phyloP scores from a whole-genome alignment of 108 stramenopile genomes.

The Conticribra weissflogii region DNA sequence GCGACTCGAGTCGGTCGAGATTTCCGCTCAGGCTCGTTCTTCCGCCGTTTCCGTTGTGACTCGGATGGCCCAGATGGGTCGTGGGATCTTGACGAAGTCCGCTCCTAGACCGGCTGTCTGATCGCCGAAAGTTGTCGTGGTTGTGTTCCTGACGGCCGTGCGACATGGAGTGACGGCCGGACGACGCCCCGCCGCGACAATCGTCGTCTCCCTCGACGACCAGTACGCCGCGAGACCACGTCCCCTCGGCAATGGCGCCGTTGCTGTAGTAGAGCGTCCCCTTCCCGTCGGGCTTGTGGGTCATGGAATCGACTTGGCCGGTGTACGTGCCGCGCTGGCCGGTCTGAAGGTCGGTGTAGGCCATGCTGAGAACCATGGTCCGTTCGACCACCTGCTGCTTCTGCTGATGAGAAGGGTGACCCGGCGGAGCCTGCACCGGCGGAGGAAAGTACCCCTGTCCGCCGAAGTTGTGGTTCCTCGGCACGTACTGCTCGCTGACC shows the following conservation, averaged over 20 bases:
- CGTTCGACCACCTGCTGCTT: conserved; percentile 8
- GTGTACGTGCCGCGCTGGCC: conserved; percentile 41
- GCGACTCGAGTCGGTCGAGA: conserved; percentile 26
- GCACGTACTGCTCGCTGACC: conserved; percentile 24
- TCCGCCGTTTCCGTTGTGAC: not conserved
- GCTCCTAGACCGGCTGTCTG: too few species aligned
- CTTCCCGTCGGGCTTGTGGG: conserved; percentile 46
- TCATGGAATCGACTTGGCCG: conserved; percentile 38
- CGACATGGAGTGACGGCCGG: too few species aligned
- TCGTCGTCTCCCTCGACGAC: too few species aligned
- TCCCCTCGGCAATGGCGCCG: conserved; percentile 41
- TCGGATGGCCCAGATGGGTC: not conserved
- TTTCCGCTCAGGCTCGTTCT: conserved; percentile 11
- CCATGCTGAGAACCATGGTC: conserved; percentile 45
- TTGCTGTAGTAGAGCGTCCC: conserved; percentile 43
- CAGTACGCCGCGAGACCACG: conserved; percentile 32
- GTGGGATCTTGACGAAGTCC: too few species aligned
- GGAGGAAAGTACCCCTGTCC: not conserved
- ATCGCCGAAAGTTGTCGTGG: not conserved
- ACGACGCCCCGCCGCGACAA: too few species aligned
- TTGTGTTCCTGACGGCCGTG: not conserved
- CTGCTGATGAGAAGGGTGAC: not conserved
- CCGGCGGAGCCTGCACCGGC: not conserved
- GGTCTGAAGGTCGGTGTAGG: conserved; percentile 29
- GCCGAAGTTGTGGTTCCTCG: not conserved